Conservation (phyloP, 2,329 filamentous ascomycete genomes). For the Aspergillus quadricinctus region DNA sequence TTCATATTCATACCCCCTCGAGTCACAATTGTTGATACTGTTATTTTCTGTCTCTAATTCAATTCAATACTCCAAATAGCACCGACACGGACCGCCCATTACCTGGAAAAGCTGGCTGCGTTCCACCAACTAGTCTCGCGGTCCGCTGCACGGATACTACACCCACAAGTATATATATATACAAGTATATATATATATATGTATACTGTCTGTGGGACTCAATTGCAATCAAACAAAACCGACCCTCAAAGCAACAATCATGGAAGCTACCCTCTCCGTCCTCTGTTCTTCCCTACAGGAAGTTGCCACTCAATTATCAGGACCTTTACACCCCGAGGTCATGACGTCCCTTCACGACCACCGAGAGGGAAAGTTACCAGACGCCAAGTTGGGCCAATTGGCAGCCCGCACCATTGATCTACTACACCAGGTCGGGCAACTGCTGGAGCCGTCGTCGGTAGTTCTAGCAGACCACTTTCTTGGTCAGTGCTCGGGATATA, state of each 20-base stretch:
- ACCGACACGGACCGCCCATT: no score
- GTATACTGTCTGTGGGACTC: no score
- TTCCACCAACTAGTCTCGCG: no score
- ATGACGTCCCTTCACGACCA: neutral
- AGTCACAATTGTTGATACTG: neutral
- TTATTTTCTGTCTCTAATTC: no score
- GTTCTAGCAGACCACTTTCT: slow-evolving; percentile 26
- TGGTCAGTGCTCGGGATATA: slow-evolving; percentile 6
- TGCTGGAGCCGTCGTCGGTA: slow-evolving; percentile 19
- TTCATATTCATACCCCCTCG: neutral
- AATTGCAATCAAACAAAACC: no score
- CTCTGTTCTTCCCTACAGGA: neutral
- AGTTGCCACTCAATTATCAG: neutral
- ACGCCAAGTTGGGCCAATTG: neutral
- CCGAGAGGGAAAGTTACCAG: neutral
- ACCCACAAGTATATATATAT: no score
- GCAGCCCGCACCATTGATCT: neutral
- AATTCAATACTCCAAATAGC: no score
- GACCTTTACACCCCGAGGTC: neutral
- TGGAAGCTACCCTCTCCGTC: neutral
- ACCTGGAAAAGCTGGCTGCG: no score
- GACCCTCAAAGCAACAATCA: no score
- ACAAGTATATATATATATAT: no score
- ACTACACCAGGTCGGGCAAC: slow-evolving; percentile 1
- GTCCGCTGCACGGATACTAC: no score